A percentile compares a stretch with the other conserved stretches of the same genome.
Evolutionary conservation across 345 rosid species (phyloP).

Genomic region (Pugionium dolabratum): DNA sequence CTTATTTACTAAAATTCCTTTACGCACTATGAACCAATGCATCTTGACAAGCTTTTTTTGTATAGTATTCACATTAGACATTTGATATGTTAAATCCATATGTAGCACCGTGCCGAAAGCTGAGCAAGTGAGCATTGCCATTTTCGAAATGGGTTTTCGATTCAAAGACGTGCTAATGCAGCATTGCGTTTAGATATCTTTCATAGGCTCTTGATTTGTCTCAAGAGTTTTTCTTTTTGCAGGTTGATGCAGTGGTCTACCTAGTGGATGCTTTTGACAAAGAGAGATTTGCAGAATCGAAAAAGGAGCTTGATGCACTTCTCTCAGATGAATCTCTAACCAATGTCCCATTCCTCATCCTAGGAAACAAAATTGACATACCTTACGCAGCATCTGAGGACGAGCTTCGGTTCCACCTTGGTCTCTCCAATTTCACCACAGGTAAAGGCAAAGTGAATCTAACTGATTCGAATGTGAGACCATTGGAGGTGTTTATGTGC

Average conservation of each 20-base stretch:
- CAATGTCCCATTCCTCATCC: conserved; percentile 58
- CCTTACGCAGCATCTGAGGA: conserved; percentile 83
- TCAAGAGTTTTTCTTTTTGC: neutral
- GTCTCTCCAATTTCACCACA: conserved; percentile 69
- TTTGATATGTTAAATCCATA: neutral
- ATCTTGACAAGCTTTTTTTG: neutral
- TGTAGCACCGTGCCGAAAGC: neutral
- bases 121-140: neutral
- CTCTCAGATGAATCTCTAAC: conserved; percentile 63
- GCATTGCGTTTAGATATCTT: neutral
- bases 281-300: conserved; percentile 70
- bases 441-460: conserved; percentile 73
- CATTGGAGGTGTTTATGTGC: conserved; percentile 80
- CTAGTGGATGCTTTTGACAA: conserved; percentile 73
- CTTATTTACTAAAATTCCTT: too few relatives aligned
- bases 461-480: conserved; percentile 52
- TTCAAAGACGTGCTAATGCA: neutral
- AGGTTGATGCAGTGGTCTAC: conserved; percentile 81
- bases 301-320: conserved; percentile 70
- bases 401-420: conserved; percentile 63
- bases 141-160: neutral
- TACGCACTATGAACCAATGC: too few relatives aligned
- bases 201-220: neutral
- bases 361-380: conserved; percentile 75
- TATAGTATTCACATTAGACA: neutral